Evolutionary conservation across 495 filamentous ascomycete species (phyloP).

Genomic region (Tuber aestivum): DNA sequence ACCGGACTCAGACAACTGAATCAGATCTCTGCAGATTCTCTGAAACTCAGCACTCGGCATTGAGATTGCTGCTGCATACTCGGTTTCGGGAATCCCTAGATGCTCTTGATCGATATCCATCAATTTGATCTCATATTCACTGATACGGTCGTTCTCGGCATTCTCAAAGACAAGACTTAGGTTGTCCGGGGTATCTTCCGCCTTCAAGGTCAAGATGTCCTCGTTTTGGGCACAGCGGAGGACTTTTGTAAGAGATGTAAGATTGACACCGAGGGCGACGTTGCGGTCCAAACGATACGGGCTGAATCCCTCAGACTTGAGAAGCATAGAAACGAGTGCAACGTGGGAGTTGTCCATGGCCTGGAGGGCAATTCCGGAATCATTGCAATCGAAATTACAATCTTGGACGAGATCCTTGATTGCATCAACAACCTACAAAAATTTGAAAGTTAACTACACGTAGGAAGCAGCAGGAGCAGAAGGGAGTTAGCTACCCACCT

Average conservation of each 20-base stretch:
- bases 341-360: conserved; percentile 99
- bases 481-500: conserved; percentile 53
- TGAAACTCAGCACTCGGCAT: conserved; percentile 91
- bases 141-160: conserved; percentile 78
- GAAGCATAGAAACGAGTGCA: conserved; percentile 96
- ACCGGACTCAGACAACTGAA: conserved; percentile 91
- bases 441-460: conserved; percentile 12
- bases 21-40: conserved; percentile 88
- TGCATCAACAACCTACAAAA: conserved; percentile 79
- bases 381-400: conserved; percentile 99
- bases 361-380: conserved; percentile 94
- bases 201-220: conserved; percentile 93
- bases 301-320: conserved; percentile 90
- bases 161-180: conserved; percentile 96
- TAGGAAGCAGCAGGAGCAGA: not conserved
- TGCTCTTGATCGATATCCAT: conserved; percentile 99
- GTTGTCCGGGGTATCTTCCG: conserved; percentile 89
- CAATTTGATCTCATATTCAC: conserved; percentile 98
- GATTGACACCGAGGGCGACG: conserved; percentile 95
- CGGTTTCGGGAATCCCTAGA: conserved; percentile 95
- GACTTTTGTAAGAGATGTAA: conserved; percentile 93
- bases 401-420: conserved; percentile 99
- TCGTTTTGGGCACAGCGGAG: conserved; percentile 90
- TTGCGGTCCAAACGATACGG: conserved; percentile 99
- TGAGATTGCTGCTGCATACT: conserved; percentile 83